Evolutionary conservation across 305 asterid genomes (phyloP), one percentile per base, ranked within the genome.

Genomic region (Lippia alba): DNA sequence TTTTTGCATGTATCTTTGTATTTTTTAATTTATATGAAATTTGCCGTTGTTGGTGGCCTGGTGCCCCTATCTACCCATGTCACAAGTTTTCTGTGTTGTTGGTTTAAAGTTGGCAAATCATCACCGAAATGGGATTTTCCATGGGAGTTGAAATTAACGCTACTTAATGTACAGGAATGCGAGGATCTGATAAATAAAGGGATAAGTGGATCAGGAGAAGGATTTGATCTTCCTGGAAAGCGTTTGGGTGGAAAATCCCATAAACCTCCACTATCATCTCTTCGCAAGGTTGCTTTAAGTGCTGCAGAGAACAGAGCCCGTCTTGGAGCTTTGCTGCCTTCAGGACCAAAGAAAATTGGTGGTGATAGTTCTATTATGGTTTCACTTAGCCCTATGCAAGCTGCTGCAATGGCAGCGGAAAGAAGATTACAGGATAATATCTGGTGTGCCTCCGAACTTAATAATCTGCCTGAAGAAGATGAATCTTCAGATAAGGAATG

Each of bases 331-430:
- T 78, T 93, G 84, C 74, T 91, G 65, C 97, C 96, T 68, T 79
- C 94, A 62, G 98, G 97, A 53, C 90, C 97, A 61, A 85, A 83
- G 56, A 86, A 74, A 76, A 80, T 93, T 15, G 98, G 96, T n/a
- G 98, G 97, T 54, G 96, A 93, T 75, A 83, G 75, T 69, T 82
- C 92, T 67, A 79, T 88, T 66, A 93, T 82, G 94, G 77, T 53
- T 70, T 83, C 92, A 20, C 92, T 93, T 62, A 87, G 84, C 77
- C 97, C 98, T 45, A 73, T 61, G 39, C 96, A 91, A 85, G 97
- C 98, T 67, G 98, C 98, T 76, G 97, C 96, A 72, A 91, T 91
- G 97, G 98, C 98, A 74, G 97, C 97, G 9, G 98, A 90, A 82
- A 89, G 97, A 84, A 91, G 98, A 83, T 79, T 82, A 8, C 84